Evolutionary conservation across 495 filamentous ascomycete species (phyloP).

Genomic region (Lasiosphaeria ovina): DNA sequence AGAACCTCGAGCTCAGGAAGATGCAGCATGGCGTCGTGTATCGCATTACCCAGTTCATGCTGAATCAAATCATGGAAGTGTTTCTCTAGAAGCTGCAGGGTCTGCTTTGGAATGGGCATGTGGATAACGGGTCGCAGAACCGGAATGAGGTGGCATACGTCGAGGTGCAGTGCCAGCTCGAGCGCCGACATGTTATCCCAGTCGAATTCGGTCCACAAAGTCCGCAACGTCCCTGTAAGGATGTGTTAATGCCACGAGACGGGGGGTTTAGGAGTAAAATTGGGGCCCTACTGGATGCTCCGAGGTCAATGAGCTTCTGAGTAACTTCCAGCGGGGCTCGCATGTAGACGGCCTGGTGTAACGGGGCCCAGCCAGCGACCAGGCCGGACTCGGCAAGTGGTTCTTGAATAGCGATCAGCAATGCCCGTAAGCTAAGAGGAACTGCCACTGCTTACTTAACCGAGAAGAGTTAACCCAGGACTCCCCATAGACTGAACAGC

Average conservation of each 20-base stretch:
- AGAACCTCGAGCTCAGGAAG: not conserved
- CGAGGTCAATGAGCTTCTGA: not conserved
- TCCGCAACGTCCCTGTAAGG: conserved; percentile 3
- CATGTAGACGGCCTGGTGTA: conserved; percentile 5
- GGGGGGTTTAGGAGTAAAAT: not conserved
- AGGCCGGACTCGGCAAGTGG: too few relatives aligned
- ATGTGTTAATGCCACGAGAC: too few relatives aligned
- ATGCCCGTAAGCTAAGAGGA: too few relatives aligned
- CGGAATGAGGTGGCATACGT: not conserved
- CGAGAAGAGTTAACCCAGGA: too few relatives aligned
- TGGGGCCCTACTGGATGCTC: conserved; percentile 7
- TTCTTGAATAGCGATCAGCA: too few relatives aligned
- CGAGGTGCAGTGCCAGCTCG: conserved; percentile 7
- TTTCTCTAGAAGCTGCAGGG: not conserved
- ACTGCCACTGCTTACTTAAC: too few relatives aligned
- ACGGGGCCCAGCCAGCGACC: conserved; percentile 8
- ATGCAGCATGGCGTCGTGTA: not conserved
- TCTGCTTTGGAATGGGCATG: not conserved
- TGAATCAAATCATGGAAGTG: not conserved
- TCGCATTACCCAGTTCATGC: not conserved
- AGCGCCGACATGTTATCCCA: conserved; percentile 1
- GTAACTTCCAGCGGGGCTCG: conserved; percentile 3
- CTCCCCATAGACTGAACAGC: too few relatives aligned
- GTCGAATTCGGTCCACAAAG: not conserved
- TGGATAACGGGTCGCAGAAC: not conserved